Evolutionary conservation across 345 rosid genomes (phyloP).

Genomic region (Combretum micranthum): DNA sequence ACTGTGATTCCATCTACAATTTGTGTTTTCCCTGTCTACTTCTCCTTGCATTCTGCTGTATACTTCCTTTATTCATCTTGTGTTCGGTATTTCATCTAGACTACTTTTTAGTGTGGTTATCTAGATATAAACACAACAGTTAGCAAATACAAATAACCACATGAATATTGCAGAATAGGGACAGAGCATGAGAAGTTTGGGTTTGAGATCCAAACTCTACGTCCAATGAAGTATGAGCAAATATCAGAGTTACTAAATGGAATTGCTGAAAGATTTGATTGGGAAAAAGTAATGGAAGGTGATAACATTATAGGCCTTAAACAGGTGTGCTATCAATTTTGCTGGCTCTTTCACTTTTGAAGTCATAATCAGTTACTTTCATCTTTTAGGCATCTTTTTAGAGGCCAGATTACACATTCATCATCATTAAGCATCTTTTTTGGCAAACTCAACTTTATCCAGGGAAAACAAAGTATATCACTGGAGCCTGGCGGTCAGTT

Average conservation of each 20-base stretch:
- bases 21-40: no score
- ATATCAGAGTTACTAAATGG: constrained; percentile 84
- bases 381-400: no score
- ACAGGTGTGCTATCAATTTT: constrained; percentile 45
- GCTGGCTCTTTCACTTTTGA: no score
- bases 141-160: constrained; percentile 15
- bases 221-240: constrained; percentile 92
- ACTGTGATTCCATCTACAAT: no score
- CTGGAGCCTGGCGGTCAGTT: constrained; percentile 99
- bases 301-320: constrained; percentile 83
- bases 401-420: not conserved
- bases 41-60: no score
- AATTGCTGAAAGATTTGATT: constrained; percentile 98
- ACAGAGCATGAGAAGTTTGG: constrained; percentile 99
- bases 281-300: constrained; percentile 94
- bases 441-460: constrained; percentile 16
- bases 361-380: no score
- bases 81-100: no score
- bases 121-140: no score
- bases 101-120: no score
- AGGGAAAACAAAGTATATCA: constrained; percentile 99
- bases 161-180: constrained; percentile 67
- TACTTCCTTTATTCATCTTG: no score
- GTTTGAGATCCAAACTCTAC: constrained; percentile 64
- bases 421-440: not conserved